A percentile compares a stretch with the other conserved stretches of the same genome.
These are phyloP conservation scores for Pelargonium cotyledonis DNA, from an alignment of 441 rosid genomes.

Conservation along the genomic window DNA sequence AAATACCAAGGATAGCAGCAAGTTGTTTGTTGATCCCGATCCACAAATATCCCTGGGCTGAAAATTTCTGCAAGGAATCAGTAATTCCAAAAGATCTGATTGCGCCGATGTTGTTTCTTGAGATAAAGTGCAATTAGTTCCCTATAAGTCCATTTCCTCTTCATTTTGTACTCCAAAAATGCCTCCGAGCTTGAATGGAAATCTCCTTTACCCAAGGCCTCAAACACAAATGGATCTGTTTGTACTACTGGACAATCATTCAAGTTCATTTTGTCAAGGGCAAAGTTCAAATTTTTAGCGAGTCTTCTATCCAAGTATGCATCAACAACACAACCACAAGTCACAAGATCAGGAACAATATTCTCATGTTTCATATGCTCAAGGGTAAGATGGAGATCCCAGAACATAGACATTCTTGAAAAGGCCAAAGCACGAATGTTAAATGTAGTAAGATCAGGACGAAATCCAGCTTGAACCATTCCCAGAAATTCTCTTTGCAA, in stretches of 20 bases:
- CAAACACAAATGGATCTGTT: slow-evolving; percentile 57
- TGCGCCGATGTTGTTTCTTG: slow-evolving; percentile 46
- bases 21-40: not conserved
- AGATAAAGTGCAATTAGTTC: slow-evolving; percentile 46
- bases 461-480: slow-evolving; percentile 53
- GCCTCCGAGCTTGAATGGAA: slow-evolving; percentile 70
- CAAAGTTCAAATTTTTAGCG: slow-evolving; percentile 54
- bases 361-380: slow-evolving; percentile 60
- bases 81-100: slow-evolving; percentile 79
- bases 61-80: slow-evolving; percentile 20
- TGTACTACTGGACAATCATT: slow-evolving; percentile 39
- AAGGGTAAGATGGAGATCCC: slow-evolving; percentile 82
- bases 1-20: not conserved
- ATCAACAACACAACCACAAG: slow-evolving; percentile 65
- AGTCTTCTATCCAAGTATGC: slow-evolving; percentile 63
- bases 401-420: slow-evolving; percentile 63
- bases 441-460: slow-evolving; percentile 63
- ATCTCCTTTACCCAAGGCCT: slow-evolving; percentile 71
- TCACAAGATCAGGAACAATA: slow-evolving; percentile 66
- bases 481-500: slow-evolving; percentile 65
- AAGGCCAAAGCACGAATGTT: slow-evolving; percentile 63
- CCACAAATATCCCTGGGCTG: not conserved
- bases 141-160: slow-evolving; percentile 51
- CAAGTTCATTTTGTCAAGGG: slow-evolving; percentile 40
- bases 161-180: slow-evolving; percentile 47